Evolutionary conservation across 495 filamentous ascomycete genomes (phyloP), one percentile per base, ranked within the genome.

Genomic region (Hypomontagnella monticulosa): DNA sequence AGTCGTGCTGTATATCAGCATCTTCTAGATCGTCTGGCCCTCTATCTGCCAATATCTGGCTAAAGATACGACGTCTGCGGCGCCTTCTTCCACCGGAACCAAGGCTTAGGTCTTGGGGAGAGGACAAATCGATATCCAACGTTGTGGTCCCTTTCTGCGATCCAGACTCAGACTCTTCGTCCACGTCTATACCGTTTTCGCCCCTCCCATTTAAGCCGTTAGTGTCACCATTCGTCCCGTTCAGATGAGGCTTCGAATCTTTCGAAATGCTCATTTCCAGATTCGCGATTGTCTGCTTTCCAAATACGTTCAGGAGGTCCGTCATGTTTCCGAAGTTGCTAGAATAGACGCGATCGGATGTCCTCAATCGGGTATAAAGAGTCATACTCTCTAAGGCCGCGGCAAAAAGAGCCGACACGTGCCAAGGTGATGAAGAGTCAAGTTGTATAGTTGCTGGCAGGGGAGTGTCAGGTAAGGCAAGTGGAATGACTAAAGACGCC

Each of bases 331-430:
- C 79, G 32, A 92, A 70, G 2, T 78, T 81, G 19, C 80, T 80
- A 4, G 80, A 78, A 34, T 73, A 77, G 6, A 62, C 23, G 19
- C 74, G 72, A n/a, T 80, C 71, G 27, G 76, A 77, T 3, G 83
- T 77, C 41, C 84, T 87, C 53, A 97, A 74, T 27, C 93, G 83
- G 8, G 91, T 87, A 10, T 92, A 92, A 23, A 99, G 78, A 3
- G 88, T 92, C 30, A 88, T 83, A 23, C 85, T 93, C 74, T 99
- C 95, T 23, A 97, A 67, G 6, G 92, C 90, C 4, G 88, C 83
- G 6, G 88, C 87, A 61, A 97, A 79, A 19, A 98, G 75, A 6
- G 89, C 94, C 11, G 91, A 89, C 14, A 81, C 87, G 63, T 97
- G 88, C 96, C 96, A 99, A 65, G 81, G 77, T 5, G 90, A 96